Conservation (phyloP, 2,329 filamentous ascomycete species). For the Fusarium tupiense region DNA sequence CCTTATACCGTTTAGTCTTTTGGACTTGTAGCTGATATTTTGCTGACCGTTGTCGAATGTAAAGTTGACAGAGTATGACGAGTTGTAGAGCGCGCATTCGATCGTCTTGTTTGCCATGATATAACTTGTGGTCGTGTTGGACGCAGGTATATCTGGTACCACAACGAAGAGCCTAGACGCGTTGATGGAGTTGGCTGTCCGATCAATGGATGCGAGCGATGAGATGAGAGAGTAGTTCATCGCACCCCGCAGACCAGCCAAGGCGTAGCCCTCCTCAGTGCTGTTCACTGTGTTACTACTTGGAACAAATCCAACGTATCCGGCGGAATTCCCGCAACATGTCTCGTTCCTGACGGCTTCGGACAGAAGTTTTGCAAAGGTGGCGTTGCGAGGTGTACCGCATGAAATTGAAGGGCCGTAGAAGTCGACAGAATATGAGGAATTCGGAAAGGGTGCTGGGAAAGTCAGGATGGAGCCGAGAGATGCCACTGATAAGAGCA, state of each 20-base stretch:
- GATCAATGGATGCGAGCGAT: background rate
- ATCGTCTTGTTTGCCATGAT: background rate
- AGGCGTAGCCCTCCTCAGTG: background rate
- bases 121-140: background rate
- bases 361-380: background rate
- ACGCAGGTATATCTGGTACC: rapidly evolving
- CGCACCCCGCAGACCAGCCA: background rate
- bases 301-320: slow-evolving; percentile 1
- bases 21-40: background rate
- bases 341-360: background rate
- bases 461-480: background rate
- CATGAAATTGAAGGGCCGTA: slow-evolving; percentile 6
- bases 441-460: slow-evolving; percentile 6
- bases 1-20: background rate
- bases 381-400: background rate
- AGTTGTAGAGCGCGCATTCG: slow-evolving; percentile 3
- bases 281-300: background rate
- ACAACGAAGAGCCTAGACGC: background rate
- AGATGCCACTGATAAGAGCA: background rate
- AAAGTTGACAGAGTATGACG: slow-evolving; percentile 1
- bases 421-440: background rate
- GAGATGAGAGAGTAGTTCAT: background rate
- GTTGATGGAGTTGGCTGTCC: background rate
- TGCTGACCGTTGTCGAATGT: slow-evolving; percentile 1
- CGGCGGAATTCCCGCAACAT: background rate